phyloP scores from a whole-genome alignment of 2,329 filamentous ascomycete species.

The Epichloe elymi region DNA sequence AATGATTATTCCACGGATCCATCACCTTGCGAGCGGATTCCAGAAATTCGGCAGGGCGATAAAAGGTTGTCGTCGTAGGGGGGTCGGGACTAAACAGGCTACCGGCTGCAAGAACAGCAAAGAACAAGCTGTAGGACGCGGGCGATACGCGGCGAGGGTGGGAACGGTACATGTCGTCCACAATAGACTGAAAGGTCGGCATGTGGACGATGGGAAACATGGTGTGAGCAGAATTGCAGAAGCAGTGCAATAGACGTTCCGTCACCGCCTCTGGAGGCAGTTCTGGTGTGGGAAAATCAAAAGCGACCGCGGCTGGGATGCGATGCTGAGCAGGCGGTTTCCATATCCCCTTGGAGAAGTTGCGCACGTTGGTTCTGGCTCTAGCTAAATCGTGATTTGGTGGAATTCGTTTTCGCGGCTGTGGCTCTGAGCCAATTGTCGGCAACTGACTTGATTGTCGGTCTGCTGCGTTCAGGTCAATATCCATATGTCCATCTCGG shows the following conservation, averaged over 20 bases:
- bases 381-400: constrained; percentile 55
- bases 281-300: constrained; percentile 43
- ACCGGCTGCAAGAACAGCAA: constrained; percentile 71
- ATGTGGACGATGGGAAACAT: constrained; percentile 81
- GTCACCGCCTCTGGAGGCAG: constrained; percentile 58
- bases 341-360: constrained; percentile 65
- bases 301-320: constrained; percentile 31
- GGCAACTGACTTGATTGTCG: constrained; percentile 45
- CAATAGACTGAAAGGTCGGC: constrained; percentile 64
- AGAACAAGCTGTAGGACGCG: constrained; percentile 70
- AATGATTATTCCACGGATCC: constrained; percentile 71
- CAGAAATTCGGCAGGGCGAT: constrained; percentile 49
- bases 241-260: constrained; percentile 62
- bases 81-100: constrained; percentile 50
- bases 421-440: constrained; percentile 51
- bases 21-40: constrained; percentile 57
- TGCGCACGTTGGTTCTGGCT: constrained; percentile 59
- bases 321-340: constrained; percentile 61
- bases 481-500: constrained; percentile 34
- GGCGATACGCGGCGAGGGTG: constrained; percentile 44
- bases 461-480: constrained; percentile 33
- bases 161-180: constrained; percentile 64
- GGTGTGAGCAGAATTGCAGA: constrained; percentile 63
- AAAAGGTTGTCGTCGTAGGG: constrained; percentile 38
- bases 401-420: constrained; percentile 46